Percentiles rank a stretch among this genome's conserved stretches.
These are phyloP conservation scores for Sordaria brevicollis DNA, from an alignment of 495 filamentous ascomycete species.

Conservation along the genomic window DNA sequence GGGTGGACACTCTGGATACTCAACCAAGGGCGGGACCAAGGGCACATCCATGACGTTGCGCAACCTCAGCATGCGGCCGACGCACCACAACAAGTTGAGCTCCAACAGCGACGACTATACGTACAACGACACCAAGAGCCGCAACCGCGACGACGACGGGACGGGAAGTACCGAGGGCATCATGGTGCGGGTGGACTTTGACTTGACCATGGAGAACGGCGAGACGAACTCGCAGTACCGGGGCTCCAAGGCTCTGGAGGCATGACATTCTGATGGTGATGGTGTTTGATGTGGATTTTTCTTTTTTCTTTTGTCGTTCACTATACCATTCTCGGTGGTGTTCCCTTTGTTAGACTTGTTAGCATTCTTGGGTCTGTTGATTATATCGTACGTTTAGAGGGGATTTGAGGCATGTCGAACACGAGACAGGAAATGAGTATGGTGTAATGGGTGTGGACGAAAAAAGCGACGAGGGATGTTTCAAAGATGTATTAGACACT, in stretches of 20 bases:
- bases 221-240: neutral
- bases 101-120: slow-evolving; percentile 1
- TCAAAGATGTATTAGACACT: too few species aligned
- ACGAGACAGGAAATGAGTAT: too few species aligned
- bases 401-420: too few species aligned
- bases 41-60: neutral
- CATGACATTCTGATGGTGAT: neutral
- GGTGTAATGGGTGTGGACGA: too few species aligned
- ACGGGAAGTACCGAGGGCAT: slow-evolving; percentile 7
- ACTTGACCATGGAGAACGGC: neutral
- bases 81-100: neutral
- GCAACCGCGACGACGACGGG: neutral
- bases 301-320: too few species aligned
- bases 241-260: neutral
- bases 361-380: too few species aligned
- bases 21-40: neutral
- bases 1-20: neutral
- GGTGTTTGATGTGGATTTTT: neutral
- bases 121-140: neutral
- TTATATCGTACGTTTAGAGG: too few species aligned
- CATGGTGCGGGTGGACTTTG: slow-evolving; percentile 7
- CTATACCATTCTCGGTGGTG: neutral
- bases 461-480: too few species aligned
- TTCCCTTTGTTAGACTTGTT: too few species aligned
- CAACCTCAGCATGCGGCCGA: neutral